Evolutionary conservation across 805 yeast species (phyloP).

Genomic region (Starmera dryadoides): DNA sequence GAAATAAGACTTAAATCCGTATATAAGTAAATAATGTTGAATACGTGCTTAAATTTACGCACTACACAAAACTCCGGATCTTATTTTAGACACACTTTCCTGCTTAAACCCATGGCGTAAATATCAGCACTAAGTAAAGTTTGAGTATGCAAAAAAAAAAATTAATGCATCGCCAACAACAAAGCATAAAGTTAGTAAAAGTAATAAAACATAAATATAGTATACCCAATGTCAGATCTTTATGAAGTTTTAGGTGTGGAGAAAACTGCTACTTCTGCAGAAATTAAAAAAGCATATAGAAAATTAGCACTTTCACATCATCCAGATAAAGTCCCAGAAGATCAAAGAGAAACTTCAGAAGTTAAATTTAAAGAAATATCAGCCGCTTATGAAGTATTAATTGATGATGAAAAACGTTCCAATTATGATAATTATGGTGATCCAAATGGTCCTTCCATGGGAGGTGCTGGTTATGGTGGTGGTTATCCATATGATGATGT

Average conservation of each 20-base stretch:
- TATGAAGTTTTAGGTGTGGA: constrained; percentile 71
- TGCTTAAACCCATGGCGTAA: no score
- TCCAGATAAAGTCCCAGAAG: constrained; percentile 80
- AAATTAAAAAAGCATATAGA: constrained; percentile 80
- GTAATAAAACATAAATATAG: no score
- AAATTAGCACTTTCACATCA: constrained; percentile 77
- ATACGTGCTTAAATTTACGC: no score
- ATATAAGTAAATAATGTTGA: no score
- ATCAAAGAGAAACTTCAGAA: constrained; percentile 65
- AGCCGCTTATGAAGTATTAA: constrained; percentile 78
- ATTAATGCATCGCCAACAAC: no score
- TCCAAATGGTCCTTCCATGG: constrained; percentile 24
- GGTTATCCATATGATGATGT: constrained; percentile 29
- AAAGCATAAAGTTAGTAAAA: no score
- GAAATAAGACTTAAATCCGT: no score
- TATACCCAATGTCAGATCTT: constrained; percentile 13
- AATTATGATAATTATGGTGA: constrained; percentile 55
- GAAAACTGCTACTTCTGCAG: constrained; percentile 54
- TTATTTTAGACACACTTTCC: no score
- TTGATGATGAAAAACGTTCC: constrained; percentile 56
- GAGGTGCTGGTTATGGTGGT: constrained; percentile 28
- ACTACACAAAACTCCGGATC: no score
- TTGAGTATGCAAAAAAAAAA: no score
- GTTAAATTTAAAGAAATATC: constrained; percentile 73
- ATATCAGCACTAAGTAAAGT: no score